These are phyloP conservation scores for Neltuma alba DNA, from an alignment of 306 rosid genomes.

Conservation along the genomic window DNA sequence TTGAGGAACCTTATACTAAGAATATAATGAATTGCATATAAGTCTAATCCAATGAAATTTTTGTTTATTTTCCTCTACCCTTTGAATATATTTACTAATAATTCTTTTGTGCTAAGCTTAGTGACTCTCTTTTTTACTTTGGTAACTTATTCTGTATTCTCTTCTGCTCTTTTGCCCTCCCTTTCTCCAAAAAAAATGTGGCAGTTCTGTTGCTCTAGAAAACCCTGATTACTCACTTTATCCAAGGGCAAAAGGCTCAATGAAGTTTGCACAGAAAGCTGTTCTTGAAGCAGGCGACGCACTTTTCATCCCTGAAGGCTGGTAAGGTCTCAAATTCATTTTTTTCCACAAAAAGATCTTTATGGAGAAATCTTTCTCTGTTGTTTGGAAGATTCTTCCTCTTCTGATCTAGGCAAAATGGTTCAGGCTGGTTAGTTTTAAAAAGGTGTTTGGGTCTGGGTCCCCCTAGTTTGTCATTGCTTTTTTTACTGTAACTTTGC, in stretches of 20 bases:
- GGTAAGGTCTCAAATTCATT: slow-evolving; percentile 56
- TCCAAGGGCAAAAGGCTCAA: slow-evolving; percentile 76
- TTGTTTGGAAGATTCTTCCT: slow-evolving; percentile 29
- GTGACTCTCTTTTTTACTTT: background rate
- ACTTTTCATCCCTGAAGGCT: slow-evolving; percentile 97
- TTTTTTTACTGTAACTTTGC: background rate
- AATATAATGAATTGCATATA: background rate
- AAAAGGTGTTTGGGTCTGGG: slow-evolving; percentile 2
- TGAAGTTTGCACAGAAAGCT: slow-evolving; percentile 67
- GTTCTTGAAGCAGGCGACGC: slow-evolving; percentile 88
- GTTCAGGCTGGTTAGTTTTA: slow-evolving; percentile 23
- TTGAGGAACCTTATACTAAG: background rate
- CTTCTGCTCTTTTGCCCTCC: slow-evolving; percentile 14
- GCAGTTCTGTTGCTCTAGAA: slow-evolving; percentile 83
- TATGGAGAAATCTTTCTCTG: slow-evolving; percentile 32
- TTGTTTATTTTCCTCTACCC: slow-evolving; percentile 1
- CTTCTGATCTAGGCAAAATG: slow-evolving; percentile 21
- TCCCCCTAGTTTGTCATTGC: slow-evolving; percentile 11
- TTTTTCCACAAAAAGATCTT: slow-evolving; percentile 13
- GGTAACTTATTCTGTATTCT: slow-evolving; percentile 18
- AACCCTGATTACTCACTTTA: slow-evolving; percentile 69
- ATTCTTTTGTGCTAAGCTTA: background rate
- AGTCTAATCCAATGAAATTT: background rate
- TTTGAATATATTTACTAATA: background rate
- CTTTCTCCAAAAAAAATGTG: slow-evolving; percentile 14